phyloP scores from a whole-genome alignment of 2,329 filamentous ascomycete species.

The Seiridium unicorne region DNA sequence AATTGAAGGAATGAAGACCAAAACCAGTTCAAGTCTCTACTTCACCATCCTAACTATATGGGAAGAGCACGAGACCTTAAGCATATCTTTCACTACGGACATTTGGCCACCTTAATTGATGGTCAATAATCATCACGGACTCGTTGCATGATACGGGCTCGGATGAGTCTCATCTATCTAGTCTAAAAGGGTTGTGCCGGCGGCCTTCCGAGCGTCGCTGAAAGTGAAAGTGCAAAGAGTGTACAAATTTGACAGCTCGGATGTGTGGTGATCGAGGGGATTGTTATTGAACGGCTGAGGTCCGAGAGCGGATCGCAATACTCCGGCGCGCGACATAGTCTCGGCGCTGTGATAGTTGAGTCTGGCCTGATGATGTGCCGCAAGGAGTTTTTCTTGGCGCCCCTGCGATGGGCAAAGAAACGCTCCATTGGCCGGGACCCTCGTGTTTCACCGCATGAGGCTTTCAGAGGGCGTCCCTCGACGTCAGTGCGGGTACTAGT shows the following conservation, averaged over 20 bases:
- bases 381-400: slow-evolving; percentile 1
- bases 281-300: background rate
- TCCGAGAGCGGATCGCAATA: background rate
- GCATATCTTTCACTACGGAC: background rate
- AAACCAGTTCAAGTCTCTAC: background rate
- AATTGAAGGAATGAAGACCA: background rate
- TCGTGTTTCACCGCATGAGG: background rate
- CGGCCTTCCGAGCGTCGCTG: background rate
- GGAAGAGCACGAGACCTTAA: background rate
- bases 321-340: background rate
- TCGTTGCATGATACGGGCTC: slow-evolving; percentile 4
- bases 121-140: background rate
- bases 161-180: slow-evolving; percentile 5
- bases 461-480: background rate
- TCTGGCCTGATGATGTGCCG: slow-evolving; percentile 9
- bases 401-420: background rate
- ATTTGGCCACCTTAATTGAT: background rate
- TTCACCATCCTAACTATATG: background rate
- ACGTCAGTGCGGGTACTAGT: slow-evolving; percentile 3
- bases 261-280: background rate
- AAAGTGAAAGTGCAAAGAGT: background rate
- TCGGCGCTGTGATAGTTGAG: slow-evolving; percentile 1
- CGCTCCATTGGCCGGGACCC: background rate
- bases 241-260: background rate
- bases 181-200: background rate